phyloP scores from a whole-genome alignment of 352 stramenopile species.

The Blastocystis sp. region DNA sequence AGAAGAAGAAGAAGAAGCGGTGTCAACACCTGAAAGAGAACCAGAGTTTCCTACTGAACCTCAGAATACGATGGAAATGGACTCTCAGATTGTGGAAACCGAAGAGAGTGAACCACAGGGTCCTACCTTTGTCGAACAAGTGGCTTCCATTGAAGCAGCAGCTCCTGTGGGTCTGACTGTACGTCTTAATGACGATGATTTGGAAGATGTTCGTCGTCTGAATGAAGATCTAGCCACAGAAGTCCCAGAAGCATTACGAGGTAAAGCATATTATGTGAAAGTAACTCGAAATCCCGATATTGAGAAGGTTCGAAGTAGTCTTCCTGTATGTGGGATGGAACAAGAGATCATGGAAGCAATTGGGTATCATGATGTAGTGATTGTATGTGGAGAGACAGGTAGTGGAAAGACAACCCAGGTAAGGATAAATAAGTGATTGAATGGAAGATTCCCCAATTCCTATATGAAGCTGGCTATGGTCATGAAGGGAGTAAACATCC shows the following conservation, averaged over 20 bases:
- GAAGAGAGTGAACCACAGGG: slow-evolving; percentile 3
- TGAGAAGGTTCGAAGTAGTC: slow-evolving; percentile 84
- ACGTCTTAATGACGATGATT: slow-evolving; percentile 49
- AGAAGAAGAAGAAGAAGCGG: slow-evolving; percentile 1
- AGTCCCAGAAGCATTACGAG: slow-evolving; percentile 71
- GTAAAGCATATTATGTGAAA: slow-evolving; percentile 53
- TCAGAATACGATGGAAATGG: neutral
- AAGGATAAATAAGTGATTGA: neutral
- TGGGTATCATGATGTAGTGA: slow-evolving; percentile 88
- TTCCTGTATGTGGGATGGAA: slow-evolving; percentile 95
- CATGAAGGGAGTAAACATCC: slow-evolving; percentile 70
- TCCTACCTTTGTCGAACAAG: slow-evolving; percentile 46
- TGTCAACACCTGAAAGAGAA: neutral
- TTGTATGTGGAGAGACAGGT: slow-evolving; percentile 95
- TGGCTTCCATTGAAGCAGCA: neutral
- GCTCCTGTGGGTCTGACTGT: slow-evolving; percentile 3
- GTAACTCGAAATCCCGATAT: slow-evolving; percentile 80
- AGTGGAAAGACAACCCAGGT: slow-evolving; percentile 93
- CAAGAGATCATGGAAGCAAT: slow-evolving; percentile 98
- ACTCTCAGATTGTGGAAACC: neutral
- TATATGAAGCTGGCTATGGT: slow-evolving; percentile 88
- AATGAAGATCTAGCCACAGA: slow-evolving; percentile 72
- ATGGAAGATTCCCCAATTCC: slow-evolving; percentile 87
- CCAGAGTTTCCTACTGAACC: neutral
- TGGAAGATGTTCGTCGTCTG: slow-evolving; percentile 71